Percentiles rank a stretch among this genome's conserved stretches.
phyloP scores from a whole-genome alignment of 2,329 filamentous ascomycete species.

The Davidsoniella eucalypti region DNA sequence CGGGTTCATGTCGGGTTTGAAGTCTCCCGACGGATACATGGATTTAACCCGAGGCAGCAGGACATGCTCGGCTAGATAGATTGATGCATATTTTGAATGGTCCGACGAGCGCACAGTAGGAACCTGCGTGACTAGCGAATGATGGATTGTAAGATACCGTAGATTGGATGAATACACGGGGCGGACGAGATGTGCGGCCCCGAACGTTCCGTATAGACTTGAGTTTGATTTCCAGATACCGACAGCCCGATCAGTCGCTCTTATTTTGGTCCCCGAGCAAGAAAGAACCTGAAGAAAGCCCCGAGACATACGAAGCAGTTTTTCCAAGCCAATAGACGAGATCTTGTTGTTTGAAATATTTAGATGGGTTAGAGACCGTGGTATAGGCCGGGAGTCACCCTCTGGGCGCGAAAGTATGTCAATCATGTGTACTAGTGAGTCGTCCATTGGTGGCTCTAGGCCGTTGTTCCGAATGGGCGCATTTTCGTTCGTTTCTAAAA shows the following conservation, averaged over 20 bases:
- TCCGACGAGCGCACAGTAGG: constrained; percentile 27
- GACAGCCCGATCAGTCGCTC: background rate
- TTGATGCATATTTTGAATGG: constrained; percentile 21
- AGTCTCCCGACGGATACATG: constrained; percentile 29
- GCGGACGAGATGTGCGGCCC: constrained; percentile 31
- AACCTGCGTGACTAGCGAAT: constrained; percentile 41
- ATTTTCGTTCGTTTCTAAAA: constrained; percentile 1
- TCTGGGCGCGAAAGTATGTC: constrained; percentile 16
- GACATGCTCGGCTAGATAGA: constrained; percentile 29
- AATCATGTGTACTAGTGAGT: constrained; percentile 18
- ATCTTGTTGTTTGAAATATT: constrained; percentile 34
- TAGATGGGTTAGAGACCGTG: constrained; percentile 32
- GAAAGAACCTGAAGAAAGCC: constrained; percentile 35
- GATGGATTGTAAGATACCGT: constrained; percentile 36
- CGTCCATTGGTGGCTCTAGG: constrained; percentile 17
- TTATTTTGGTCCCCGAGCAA: constrained; percentile 7
- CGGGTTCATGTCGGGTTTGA: constrained; percentile 40
- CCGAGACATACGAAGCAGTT: constrained; percentile 25
- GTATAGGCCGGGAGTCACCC: constrained; percentile 8
- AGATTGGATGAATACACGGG: constrained; percentile 38
- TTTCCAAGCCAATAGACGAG: constrained; percentile 26
- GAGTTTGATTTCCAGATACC: constrained; percentile 21
- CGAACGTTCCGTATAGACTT: constrained; percentile 27
- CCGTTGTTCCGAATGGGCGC: constrained; percentile 18
- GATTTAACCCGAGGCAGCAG: constrained; percentile 27